These are phyloP conservation scores for Pichia kluyveri DNA, from an alignment of 805 yeast genomes.

Conservation along the genomic window DNA sequence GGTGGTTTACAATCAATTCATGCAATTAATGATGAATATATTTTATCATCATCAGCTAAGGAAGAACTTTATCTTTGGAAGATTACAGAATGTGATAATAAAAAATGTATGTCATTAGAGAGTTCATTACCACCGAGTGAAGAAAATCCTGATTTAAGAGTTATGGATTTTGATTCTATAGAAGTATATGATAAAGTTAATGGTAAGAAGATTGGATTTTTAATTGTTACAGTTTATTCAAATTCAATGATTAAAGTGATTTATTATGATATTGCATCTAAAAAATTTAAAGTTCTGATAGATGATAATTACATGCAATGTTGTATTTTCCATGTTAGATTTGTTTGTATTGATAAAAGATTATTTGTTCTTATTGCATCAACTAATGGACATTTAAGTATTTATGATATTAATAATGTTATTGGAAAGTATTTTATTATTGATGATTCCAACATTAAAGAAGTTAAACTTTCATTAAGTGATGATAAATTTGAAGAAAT, in stretches of 20 bases:
- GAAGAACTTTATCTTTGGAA: slow-evolving; percentile 87
- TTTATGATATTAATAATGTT: slow-evolving; percentile 43
- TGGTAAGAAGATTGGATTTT: slow-evolving; percentile 29
- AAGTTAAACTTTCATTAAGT: neutral
- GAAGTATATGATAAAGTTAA: slow-evolving; percentile 23
- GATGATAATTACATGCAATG: slow-evolving; percentile 57
- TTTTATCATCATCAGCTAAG: slow-evolving; percentile 64
- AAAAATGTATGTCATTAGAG: slow-evolving; percentile 34
- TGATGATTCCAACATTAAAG: neutral
- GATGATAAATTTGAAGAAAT: neutral
- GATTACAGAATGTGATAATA: slow-evolving; percentile 19
- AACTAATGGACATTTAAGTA: slow-evolving; percentile 72
- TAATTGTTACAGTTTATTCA: slow-evolving; percentile 69
- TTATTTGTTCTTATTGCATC: slow-evolving; percentile 48
- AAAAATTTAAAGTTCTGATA: slow-evolving; percentile 34
- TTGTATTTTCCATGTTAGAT: slow-evolving; percentile 60
- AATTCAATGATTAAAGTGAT: slow-evolving; percentile 71
- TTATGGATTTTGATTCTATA: slow-evolving; percentile 71
- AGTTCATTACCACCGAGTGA: slow-evolving; percentile 46
- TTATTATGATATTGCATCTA: slow-evolving; percentile 33
- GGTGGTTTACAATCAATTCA: slow-evolving; percentile 79
- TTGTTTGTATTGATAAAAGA: slow-evolving; percentile 26
- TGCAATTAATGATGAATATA: slow-evolving; percentile 41
- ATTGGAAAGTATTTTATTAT: slow-evolving; percentile 8
- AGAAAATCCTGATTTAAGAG: slow-evolving; percentile 71